phyloP scores from a whole-genome alignment of 352 stramenopile genomes.

The Pythium plurisporium region DNA sequence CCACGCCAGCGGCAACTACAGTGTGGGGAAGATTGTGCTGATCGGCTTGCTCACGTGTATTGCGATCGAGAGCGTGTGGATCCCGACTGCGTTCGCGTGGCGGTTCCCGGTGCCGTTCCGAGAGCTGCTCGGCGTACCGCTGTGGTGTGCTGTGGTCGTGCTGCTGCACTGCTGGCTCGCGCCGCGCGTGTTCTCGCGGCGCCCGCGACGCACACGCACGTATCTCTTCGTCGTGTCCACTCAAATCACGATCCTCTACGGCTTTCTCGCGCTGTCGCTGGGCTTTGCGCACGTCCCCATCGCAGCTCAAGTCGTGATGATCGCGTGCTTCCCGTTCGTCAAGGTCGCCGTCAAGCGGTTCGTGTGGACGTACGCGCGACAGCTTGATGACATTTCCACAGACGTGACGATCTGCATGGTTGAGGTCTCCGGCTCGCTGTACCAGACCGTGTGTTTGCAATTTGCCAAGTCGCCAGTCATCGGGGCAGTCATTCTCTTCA shows the following conservation, averaged over 20 bases:
- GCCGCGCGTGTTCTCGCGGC: not conserved
- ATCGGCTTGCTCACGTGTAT: not conserved
- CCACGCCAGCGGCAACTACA: slow-evolving; percentile 8
- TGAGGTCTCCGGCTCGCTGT: slow-evolving; percentile 30
- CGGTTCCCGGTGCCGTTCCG: slow-evolving; percentile 20
- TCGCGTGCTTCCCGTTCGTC: slow-evolving; percentile 23
- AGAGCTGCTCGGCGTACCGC: slow-evolving; percentile 5
- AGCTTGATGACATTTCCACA: slow-evolving; percentile 34
- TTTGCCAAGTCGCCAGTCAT: slow-evolving; percentile 4
- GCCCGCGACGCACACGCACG: not conserved
- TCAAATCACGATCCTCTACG: slow-evolving; percentile 14
- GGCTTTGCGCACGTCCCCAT: slow-evolving; percentile 22
- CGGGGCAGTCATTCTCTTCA: slow-evolving; percentile 7
- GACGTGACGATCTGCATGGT: slow-evolving; percentile 44
- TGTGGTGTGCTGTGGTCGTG: slow-evolving; percentile 2
- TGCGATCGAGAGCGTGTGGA: slow-evolving; percentile 9
- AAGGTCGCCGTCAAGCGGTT: slow-evolving; percentile 24
- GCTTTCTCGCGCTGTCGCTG: slow-evolving; percentile 23
- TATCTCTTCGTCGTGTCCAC: slow-evolving; percentile 9
- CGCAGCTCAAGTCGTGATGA: slow-evolving; percentile 24
- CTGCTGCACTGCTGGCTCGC: not conserved
- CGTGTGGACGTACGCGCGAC: slow-evolving; percentile 28
- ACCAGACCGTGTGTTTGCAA: slow-evolving; percentile 31
- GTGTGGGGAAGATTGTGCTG: slow-evolving; percentile 1
- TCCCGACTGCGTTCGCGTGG: slow-evolving; percentile 14